Base-by-base conservation (phyloP, 805 yeast species). In the Candida alai region DNA sequence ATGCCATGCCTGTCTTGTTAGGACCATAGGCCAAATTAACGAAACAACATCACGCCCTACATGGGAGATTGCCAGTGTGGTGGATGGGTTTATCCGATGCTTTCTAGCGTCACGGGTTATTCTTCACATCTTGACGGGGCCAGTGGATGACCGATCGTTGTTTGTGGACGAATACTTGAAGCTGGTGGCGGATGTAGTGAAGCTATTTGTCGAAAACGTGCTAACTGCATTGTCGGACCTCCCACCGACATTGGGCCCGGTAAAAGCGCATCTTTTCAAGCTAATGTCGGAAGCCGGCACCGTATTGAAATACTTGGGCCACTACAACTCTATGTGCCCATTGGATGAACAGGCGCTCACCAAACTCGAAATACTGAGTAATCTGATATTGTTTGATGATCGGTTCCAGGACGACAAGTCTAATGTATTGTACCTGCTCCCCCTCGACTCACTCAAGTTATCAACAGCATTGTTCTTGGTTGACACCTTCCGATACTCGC, bases 361-460 rank as follows among this genome's bases (percentile, higher is more conserved):
- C 0, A 73, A 71, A 41, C 45, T 84, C 19, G 85, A 81, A 40
- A 82, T 76, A 44, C 51, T 76, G 16, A 54, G 71, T 6, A 44
- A 65, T 6, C 53, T 52, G 20, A 44, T 68, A 1, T 49, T 79
- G 1, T 77, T 74, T 42, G 44, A 51, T 16, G 68, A 62, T n/a
- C 36, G 40, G 2, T 45, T 52, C 15, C 22, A 37, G 10, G 53
- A 54, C 28, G 53, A 51, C 11, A 48, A 44, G 28, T 36, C 37
- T 3, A 42, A 57, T 1, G 11, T 53, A 4, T 28, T 58, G 5
- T 55, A 45, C 2, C 23, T 32, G 1, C 22, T 49, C 2, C 40
- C 38, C 5, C 49, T 56, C 4, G 62, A 60, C 11, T 44, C 49
- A 4, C 40, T 70, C 29, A 54, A 56, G 24, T 39, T 23, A 17